Evolutionary conservation across 2,329 filamentous ascomycete species (phyloP).

Genomic region (Clathrospora elynae): DNA sequence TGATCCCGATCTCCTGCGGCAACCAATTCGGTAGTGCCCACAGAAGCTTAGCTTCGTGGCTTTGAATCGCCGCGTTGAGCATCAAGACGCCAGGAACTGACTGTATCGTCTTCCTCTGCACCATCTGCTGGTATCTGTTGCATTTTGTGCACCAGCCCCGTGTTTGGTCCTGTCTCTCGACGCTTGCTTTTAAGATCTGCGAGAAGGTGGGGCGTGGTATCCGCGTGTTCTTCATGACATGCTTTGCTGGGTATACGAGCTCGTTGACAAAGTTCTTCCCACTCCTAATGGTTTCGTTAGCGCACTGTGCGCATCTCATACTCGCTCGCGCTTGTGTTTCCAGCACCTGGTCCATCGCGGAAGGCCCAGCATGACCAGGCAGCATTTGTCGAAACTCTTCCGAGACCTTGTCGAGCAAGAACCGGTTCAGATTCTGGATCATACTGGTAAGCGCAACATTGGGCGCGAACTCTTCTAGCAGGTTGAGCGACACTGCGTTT

Average conservation of each 20-base stretch:
- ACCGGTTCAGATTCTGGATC: conserved; percentile 84
- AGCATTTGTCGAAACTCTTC: conserved; percentile 74
- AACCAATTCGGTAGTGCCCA: conserved; percentile 93
- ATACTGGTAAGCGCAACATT: conserved; percentile 76
- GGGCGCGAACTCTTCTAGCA: conserved; percentile 82
- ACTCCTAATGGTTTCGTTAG: conserved; percentile 80
- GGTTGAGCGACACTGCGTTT: conserved; percentile 73
- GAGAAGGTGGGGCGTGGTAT: conserved; percentile 70
- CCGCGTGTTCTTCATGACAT: conserved; percentile 61
- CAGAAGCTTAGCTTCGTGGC: conserved; percentile 73
- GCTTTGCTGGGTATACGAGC: conserved; percentile 74
- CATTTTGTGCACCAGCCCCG: conserved; percentile 94
- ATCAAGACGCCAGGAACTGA: conserved; percentile 83
- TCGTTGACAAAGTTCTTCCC: conserved; percentile 84
- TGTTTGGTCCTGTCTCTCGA: conserved; percentile 86
- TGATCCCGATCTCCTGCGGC: conserved; percentile 90
- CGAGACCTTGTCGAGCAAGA: conserved; percentile 80
- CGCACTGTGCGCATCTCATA: conserved; percentile 85
- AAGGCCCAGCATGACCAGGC: conserved; percentile 58
- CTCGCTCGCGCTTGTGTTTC: conserved; percentile 72
- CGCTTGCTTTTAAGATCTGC: conserved; percentile 86
- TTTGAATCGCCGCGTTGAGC: conserved; percentile 79
- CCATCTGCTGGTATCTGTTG: conserved; percentile 85
- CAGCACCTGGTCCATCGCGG: conserved; percentile 72
- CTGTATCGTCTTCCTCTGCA: conserved; percentile 82